Base-by-base conservation (phyloP, 805 yeast species). In the Kregervanrija fluxuum region DNA sequence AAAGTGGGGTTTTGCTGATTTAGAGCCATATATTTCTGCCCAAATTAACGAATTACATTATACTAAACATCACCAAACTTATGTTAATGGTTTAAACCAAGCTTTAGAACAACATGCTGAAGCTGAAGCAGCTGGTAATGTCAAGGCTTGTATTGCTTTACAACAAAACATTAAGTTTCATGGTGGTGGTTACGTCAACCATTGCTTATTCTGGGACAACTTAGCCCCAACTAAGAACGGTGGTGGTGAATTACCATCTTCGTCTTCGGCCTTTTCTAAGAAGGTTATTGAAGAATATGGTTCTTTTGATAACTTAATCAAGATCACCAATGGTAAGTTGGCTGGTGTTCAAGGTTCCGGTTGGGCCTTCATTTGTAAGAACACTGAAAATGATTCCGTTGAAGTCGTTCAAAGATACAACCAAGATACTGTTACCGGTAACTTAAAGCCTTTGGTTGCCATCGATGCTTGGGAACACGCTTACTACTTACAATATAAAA, bases 381-480 rank as follows among this genome's bases (percentile, higher is more conserved):
- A 87, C 74, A 73, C 77, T 61, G 81, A 75, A 49, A 80, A 80
- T 54, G 86, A 85, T 54, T 77, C 82, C 40, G 64, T 88, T 55
- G 95, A 85, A 52, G 83, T 88, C 45, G 82, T 86, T 45, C 85
- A 85, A 64, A 84, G 86, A 54, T 71, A 79, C 54, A 88, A 88
- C 74, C 96, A 88, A 69, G 96, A 88, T 67, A 85, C 93, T 13
- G 88, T 85, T 35, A 70, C 80, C 40, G 85, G 86, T 40, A 63
- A 77, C 9, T 73, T 78, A 63, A 70, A 76, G 39, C 95, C 96
- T 38, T 68, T 89, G 57, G 75, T 89, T 45, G 96, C 95, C 44
- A 85, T 88, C 61, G 96, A 88, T 58, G 95, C 95, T 48, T 88
- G 96, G 96, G 96, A 88, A 69, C 96, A 88, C 62, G 96, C 96